Evolutionary conservation across 805 yeast species (phyloP).

Genomic region (Cephaloascus albidus): DNA sequence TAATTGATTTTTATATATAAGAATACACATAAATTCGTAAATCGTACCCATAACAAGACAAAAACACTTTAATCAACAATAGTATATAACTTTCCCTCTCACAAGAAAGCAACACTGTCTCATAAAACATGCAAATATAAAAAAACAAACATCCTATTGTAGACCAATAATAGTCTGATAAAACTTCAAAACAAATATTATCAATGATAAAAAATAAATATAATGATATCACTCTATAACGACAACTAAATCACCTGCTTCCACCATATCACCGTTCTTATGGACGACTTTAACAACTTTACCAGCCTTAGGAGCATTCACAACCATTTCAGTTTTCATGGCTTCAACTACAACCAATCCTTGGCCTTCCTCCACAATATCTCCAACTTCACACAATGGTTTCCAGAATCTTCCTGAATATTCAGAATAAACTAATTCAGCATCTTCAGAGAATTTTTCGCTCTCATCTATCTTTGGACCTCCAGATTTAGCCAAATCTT

Average conservation of each 20-base stretch:
- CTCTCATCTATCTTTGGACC: constrained; percentile 31
- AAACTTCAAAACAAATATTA: too few species aligned
- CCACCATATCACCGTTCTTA: constrained; percentile 90
- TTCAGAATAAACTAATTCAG: constrained; percentile 84
- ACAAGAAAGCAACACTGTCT: too few species aligned
- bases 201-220: too few species aligned
- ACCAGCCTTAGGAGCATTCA: constrained; percentile 61
- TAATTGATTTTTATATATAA: too few species aligned
- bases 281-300: constrained; percentile 67
- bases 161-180: too few species aligned
- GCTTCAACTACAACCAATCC: constrained; percentile 90
- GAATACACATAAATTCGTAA: too few species aligned
- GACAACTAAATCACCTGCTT: constrained; percentile 91
- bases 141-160: too few species aligned
- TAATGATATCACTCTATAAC: constrained; percentile 55
- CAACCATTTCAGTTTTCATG: constrained; percentile 97
- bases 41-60: too few species aligned
- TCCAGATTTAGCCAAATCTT: constrained; percentile 54
- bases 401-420: constrained; percentile 98
- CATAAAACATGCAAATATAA: too few species aligned
- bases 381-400: constrained; percentile 73
- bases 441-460: constrained; percentile 64
- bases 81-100: too few species aligned
- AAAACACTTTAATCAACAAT: too few species aligned
- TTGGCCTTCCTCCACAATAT: constrained; percentile 61